A percentile compares a stretch with the other conserved stretches of the same genome.
phyloP scores from a whole-genome alignment of 495 filamentous ascomycete genomes.

The Trichoderma virens region DNA sequence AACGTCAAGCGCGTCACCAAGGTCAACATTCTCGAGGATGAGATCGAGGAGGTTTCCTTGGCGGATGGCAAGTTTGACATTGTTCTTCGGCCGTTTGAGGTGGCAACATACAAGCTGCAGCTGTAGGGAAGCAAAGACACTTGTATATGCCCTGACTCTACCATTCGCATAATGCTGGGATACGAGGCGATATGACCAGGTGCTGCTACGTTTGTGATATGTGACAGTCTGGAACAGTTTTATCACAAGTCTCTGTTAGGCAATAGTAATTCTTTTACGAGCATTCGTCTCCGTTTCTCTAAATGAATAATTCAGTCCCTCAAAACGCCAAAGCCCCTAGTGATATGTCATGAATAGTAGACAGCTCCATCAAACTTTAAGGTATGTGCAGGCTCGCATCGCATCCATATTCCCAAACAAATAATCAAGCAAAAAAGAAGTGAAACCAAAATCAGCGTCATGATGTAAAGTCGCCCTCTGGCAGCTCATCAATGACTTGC shows the following conservation, averaged over 20 bases:
- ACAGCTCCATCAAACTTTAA: background rate
- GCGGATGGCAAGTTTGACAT: conserved; percentile 50
- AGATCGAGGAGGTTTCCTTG: conserved; percentile 49
- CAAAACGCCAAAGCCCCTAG: background rate
- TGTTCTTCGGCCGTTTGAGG: conserved; percentile 78
- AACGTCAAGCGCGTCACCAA: conserved; percentile 69
- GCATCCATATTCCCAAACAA: background rate
- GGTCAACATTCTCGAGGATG: conserved; percentile 72
- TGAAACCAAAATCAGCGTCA: background rate
- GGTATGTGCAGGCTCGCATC: background rate
- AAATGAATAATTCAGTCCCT: background rate
- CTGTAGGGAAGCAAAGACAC: conserved; percentile 31
- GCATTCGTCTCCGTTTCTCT: background rate
- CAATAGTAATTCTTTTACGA: background rate
- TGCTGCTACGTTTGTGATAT: background rate
- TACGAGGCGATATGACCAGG: background rate
- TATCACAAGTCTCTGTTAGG: background rate
- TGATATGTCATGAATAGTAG: background rate
- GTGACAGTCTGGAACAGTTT: too few relatives aligned
- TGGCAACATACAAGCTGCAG: conserved; percentile 75
- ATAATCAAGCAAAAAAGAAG: background rate
- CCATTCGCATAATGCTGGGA: background rate
- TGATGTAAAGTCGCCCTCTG: conserved; percentile 45
- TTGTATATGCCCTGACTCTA: background rate
- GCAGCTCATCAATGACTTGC: conserved; percentile 62